Evolutionary conservation across 352 stramenopile genomes (phyloP), one percentile per base, ranked within the genome.

Genomic region (Peronospora tabacina): DNA sequence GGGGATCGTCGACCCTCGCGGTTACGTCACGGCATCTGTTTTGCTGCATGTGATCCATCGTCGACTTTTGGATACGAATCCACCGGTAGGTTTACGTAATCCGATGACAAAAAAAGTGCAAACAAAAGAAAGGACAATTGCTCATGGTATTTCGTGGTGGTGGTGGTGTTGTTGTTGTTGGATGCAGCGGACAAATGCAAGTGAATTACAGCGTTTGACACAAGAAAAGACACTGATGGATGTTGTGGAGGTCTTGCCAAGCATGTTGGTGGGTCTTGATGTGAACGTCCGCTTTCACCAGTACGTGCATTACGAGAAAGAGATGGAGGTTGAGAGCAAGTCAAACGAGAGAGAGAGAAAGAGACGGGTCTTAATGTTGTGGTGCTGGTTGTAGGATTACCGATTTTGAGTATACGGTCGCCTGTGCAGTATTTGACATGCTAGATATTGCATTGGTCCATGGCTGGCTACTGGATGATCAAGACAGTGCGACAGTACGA

Each of bases 281-380:
- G 95, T 99, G 10, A 99, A 99, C 68, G 91, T 98, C 35, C 91
- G 90, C 51, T 99, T 99, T 62, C 91, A 90, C 29, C 82, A 75
- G 52, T 95, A 67, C 44, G 73, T 59, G 3, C 0, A 5, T 3
- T 15, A 13, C 17, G 7, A 5, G 15, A 44, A n/a, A 44, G 3
- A n/a, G 22, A 35, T 32, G 38, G 4, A 30, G 22, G 19, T n/a
- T n/a, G n/a, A n/a, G n/a, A n/a, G n/a, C n/a, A n/a, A n/a, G n/a
- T n/a, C n/a, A n/a, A n/a, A n/a, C n/a, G n/a, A n/a, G n/a, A n/a
- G n/a, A n/a, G n/a, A n/a, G n/a, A n/a, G n/a, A n/a, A n/a, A 22
- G 19, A 22, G 3, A 28, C 16, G 17, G 6, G 16, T 43, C 28
- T 17, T 15, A 29, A 19, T 1, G 0, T 37, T 9, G 5, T 37